A percentile compares a stretch with the other conserved stretches of the same genome.
These are phyloP conservation scores for Dryas integrifolia DNA, from an alignment of 331 rosid species.

Conservation along the genomic window DNA sequence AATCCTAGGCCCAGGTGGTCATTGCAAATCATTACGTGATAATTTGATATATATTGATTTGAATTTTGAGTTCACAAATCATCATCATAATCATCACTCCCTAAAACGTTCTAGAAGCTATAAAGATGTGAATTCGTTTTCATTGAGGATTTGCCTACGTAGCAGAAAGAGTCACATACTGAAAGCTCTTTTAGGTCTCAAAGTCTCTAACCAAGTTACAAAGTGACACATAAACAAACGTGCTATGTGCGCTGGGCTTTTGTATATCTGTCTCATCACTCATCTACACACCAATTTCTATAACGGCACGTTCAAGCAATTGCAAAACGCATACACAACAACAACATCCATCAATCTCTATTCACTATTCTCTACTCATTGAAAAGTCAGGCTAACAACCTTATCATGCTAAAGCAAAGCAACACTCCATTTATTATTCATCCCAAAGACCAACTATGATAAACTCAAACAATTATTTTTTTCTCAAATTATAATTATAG, in stretches of 20 bases:
- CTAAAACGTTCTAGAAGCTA: conserved; percentile 26
- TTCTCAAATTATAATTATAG: too few relatives aligned
- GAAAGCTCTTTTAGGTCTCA: neutral
- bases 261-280: neutral
- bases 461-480: neutral
- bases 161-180: neutral
- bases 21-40: conserved; percentile 7
- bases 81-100: neutral
- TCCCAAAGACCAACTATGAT: neutral
- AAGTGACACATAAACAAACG: conserved; percentile 10
- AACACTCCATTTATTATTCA: conserved; percentile 3
- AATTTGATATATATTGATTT: neutral
- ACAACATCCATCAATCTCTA: neutral
- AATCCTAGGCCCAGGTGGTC: neutral
- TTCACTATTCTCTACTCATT: conserved; percentile 29
- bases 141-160: neutral
- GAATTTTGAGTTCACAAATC: neutral
- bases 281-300: conserved; percentile 5
- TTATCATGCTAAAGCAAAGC: conserved; percentile 25
- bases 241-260: conserved; percentile 5
- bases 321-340: conserved; percentile 10
- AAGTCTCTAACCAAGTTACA: neutral
- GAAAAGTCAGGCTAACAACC: conserved; percentile 32
- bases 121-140: neutral
- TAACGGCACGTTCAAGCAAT: conserved; percentile 69